Evolutionary conservation across 2,329 filamentous ascomycete species (phyloP), one percentile per base, ranked within the genome.

Genomic region (Neonectria magnoliae): DNA sequence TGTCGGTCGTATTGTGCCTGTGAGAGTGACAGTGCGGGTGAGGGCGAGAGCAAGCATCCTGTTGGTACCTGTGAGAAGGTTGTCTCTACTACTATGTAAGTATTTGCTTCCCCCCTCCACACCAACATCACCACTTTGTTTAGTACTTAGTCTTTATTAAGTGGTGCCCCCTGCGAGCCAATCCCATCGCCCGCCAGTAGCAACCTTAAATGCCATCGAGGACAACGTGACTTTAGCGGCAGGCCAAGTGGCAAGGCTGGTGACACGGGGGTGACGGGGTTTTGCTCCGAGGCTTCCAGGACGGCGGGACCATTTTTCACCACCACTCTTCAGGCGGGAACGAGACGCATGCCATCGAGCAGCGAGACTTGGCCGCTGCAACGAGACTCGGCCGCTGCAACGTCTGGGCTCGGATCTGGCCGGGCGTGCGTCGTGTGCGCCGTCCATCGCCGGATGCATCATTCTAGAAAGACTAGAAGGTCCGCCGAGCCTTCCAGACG

Each of bases 141-240:
- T 55, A 44, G 22, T 14, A 29, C 29, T 29, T 29, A 42, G 58
- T 51, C 14, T 25, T 62, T 57, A 59, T 58, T 51, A 51, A 27
- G 58, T 66, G 67, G 66, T 62, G 56, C 9, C 27, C 27, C 47
- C 11, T 14, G n/a, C 14, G 2, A 27, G 20, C 53, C 64, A 58
- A 55, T 67, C 56, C 36, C 6, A 36, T 13, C 36, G 33, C 4
- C 27, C n/a, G 42, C 51, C 63, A 60, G 16, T 10, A 47, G 27
- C 63, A 71, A 70, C 51, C 68, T 71, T 70, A 71, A 69, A 57
- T 22, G 51, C 45, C 59, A 67, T 67, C 63, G 44, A 7, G 3
- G 16, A 38, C 14, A 3, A 38, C 36, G 1, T 38, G 5, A 9
- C n/a, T 42, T 42, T 42, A 9, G 38, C n/a, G n/a, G 38, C n/a